Base-by-base conservation (phyloP, 2,329 filamentous ascomycete genomes). In the Thermothelomyces thermophilus region DNA sequence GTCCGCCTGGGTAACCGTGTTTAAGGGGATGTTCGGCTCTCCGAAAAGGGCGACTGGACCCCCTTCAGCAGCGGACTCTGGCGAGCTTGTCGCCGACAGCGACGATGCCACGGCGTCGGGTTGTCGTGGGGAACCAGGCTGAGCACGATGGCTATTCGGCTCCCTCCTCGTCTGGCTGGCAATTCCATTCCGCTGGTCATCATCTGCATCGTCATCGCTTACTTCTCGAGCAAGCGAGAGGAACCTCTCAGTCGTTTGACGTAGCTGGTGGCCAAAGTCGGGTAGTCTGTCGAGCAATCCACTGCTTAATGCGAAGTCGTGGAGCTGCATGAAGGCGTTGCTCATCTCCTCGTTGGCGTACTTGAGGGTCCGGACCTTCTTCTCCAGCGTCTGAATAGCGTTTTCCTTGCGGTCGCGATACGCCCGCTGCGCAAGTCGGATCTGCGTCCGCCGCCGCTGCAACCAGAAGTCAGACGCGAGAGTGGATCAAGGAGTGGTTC, bases 341-440 rank as follows among this genome's bases (percentile, higher is more conserved):
- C 80, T 84, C 82, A 94, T 88, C 58, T 85, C 79, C 49, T 86
- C 77, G 53, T 90, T 84, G 19, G 77, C 80, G 13, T 75, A 73
- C 51, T 84, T 79, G n/a, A 94, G 76, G 20, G 79, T 75, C 47
- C 82, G 72, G 22, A 91, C 86, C 53, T 83, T 77, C 47, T 79
- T 76, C 62, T 89, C 84, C 10, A 95, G 73, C 1, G 79, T 80
- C 24, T 80, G 77, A 49, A 95, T 91, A 5, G 86, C 86, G 19
- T 78, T 84, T 63, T 95, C 90, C 67, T 95, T 95, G 45, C 90
- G 83, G 61, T 86, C 81, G 14, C 90, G 81, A 63, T 95, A 95
- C 1, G 88, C 88, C 57, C 89, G 75, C 65, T 95, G 90, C 2
- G 90, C 90, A 48, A 91, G 77, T 20, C 90, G 83, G 56, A 95